Evolutionary conservation across 306 rosid genomes (phyloP), one percentile per base, ranked within the genome.

Genomic region (Gleditsia sinensis): DNA sequence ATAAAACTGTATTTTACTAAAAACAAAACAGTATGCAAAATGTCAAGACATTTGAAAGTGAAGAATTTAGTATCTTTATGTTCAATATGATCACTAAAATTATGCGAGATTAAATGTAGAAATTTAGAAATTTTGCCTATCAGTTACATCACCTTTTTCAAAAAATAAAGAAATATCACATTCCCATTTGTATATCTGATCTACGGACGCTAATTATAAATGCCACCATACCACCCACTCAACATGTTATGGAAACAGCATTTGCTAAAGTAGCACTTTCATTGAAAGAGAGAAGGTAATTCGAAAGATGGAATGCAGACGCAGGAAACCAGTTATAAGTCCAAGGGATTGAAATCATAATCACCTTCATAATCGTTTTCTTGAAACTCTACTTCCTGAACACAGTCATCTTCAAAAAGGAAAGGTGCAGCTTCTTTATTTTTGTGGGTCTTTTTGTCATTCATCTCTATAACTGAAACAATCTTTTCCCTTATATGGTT

Each of bases 391-490:
- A 73, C 32, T 56, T 79, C 91, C 42, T 72, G 77, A 43, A 67
- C 60, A 67, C 55, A 73, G 14, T 78, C 87, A 68, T 82, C 87
- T 60, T 78, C 88, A 42, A 90, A 94, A 70, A 88, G 91, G 63
- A 78, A 84, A 74, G 91, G 85, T 6, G 79, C 89, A 11, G 55
- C 60, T 69, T 88, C 94, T 76, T 80, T 88, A 32, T 72, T 78
- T 77, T 85, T 86, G 69, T 81, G 78, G 78, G 90, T 68, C 39
- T 74, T 87, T 69, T 59, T 86, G 69, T 92, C 97, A 48, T 92
- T 90, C 80, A 71, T 82, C 69, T 88, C 95, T 68, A 90, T 83
- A 25, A 85, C 90, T 34, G 90, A 83, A 75, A 88, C 80, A 19
- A 94, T 84, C 86, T 74, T 90, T 72, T 86, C 86, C 83, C 73